Evolutionary conservation across 441 rosid species (phyloP).

Genomic region (Syzygium malaccense): DNA sequence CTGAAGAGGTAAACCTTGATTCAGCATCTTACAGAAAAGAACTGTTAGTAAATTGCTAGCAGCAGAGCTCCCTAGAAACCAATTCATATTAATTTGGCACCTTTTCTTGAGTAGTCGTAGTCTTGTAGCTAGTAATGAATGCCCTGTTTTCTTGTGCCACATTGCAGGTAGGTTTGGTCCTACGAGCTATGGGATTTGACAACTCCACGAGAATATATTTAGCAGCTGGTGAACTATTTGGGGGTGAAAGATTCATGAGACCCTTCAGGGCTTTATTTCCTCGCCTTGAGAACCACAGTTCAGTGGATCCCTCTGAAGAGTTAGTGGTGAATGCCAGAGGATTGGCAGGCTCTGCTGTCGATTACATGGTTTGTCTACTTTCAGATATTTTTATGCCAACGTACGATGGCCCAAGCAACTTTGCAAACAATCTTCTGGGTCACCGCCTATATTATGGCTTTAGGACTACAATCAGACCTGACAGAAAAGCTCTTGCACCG

Average conservation of each 20-base stretch:
- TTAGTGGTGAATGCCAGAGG: conserved; percentile 57
- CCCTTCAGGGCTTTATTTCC: conserved; percentile 80
- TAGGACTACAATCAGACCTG: conserved; percentile 90
- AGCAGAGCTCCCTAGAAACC: background rate
- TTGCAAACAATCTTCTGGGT: conserved; percentile 95
- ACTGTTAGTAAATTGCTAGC: background rate
- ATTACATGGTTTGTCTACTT: conserved; percentile 99
- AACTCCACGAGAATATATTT: conserved; percentile 82
- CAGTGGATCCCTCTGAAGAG: conserved; percentile 74
- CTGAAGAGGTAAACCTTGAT: conserved; percentile 73
- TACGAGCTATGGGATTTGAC: conserved; percentile 83
- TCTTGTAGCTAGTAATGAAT: background rate
- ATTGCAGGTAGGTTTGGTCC: conserved; percentile 82
- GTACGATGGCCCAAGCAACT: conserved; percentile 98
- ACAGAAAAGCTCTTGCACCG: conserved; percentile 85
- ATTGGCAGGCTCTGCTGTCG: conserved; percentile 95
- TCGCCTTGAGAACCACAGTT: conserved; percentile 89
- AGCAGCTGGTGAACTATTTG: conserved; percentile 96
- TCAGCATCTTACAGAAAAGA: background rate
- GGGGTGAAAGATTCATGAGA: conserved; percentile 85
- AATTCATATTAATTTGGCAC: background rate
- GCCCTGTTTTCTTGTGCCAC: background rate
- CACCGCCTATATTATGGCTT: conserved; percentile 94
- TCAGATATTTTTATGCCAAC: conserved; percentile 98
- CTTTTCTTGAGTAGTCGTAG: background rate